Evolutionary conservation across 2,329 filamentous ascomycete species (phyloP).

Genomic region (Botrytis byssoidea): DNA sequence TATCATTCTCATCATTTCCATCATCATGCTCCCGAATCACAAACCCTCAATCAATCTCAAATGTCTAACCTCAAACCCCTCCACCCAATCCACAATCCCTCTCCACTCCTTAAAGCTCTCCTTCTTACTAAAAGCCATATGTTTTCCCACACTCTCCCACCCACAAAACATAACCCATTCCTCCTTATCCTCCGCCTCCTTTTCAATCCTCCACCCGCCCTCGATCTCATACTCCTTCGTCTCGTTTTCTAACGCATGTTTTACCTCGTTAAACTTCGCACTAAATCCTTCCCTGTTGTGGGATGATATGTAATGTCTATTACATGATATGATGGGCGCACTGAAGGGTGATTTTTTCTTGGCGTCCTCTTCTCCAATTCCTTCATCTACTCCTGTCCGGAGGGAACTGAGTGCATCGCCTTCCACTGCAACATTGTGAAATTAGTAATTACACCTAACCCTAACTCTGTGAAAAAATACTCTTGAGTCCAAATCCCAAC

Average conservation of each 20-base stretch:
- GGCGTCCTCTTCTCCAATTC: background rate
- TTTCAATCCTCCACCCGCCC: constrained; percentile 29
- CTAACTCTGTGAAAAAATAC: background rate
- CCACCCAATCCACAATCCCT: constrained; percentile 24
- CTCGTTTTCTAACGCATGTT: constrained; percentile 19
- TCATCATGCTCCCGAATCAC: background rate
- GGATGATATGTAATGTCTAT: constrained; percentile 22
- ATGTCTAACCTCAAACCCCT: constrained; percentile 27
- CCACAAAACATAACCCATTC: constrained; percentile 29
- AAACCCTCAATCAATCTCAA: constrained; percentile 20
- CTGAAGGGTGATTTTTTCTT: constrained; percentile 18
- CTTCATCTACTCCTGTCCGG: background rate
- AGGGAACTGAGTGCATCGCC: background rate
- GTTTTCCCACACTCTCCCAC: constrained; percentile 25
- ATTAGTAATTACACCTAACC: background rate
- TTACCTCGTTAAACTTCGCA: constrained; percentile 21
- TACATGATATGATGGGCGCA: constrained; percentile 25
- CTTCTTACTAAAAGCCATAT: constrained; percentile 24
- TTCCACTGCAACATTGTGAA: background rate
- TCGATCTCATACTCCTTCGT: constrained; percentile 24
- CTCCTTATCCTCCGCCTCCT: constrained; percentile 26
- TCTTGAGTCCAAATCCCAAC: too few relatives aligned
- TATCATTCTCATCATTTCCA: background rate
- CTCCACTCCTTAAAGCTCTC: constrained; percentile 23
- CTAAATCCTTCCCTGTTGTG: constrained; percentile 23